These are phyloP conservation scores for Nadsonia starkeyi-henricii DNA, from an alignment of 1,139 yeast genomes.

Conservation along the genomic window DNA sequence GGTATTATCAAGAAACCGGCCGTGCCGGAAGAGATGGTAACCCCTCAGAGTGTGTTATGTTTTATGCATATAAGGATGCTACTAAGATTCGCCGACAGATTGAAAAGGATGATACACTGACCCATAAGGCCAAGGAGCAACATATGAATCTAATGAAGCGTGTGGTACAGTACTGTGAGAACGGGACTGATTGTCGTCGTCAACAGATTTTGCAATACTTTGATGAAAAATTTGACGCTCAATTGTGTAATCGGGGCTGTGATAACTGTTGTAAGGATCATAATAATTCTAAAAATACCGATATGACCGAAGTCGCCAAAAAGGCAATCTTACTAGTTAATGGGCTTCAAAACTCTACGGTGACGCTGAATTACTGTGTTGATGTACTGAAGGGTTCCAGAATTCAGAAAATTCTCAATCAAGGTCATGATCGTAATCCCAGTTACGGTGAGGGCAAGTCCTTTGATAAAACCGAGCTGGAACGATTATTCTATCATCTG, in stretches of 20 bases:
- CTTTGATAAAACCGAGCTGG: constrained; percentile 53
- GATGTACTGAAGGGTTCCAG: constrained; percentile 73
- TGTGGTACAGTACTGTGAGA: constrained; percentile 86
- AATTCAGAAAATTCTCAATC: constrained; percentile 41
- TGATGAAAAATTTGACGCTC: constrained; percentile 64
- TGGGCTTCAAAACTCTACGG: constrained; percentile 37
- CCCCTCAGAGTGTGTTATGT: constrained; percentile 68
- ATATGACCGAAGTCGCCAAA: constrained; percentile 55
- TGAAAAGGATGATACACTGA: constrained; percentile 58
- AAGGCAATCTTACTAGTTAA: constrained; percentile 47
- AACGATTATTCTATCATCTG: constrained; percentile 68
- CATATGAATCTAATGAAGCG: constrained; percentile 67
- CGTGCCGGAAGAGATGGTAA: constrained; percentile 95
- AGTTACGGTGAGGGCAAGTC: constrained; percentile 60
- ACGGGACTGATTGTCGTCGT: constrained; percentile 79
- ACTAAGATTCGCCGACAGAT: constrained; percentile 45
- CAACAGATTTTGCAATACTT: constrained; percentile 80
- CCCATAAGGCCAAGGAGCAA: constrained; percentile 52
- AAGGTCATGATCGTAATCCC: constrained; percentile 46
- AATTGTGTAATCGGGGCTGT: constrained; percentile 57
- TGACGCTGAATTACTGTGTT: constrained; percentile 69
- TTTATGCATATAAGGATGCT: constrained; percentile 66
- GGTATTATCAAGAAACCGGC: constrained; percentile 97
- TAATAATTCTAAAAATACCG: constrained; percentile 35
- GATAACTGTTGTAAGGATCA: constrained; percentile 64